Percentiles rank a stretch among this genome's conserved stretches.
Evolutionary conservation across 768 basidiomycete genomes (phyloP).

Genomic region (Leccinum variicolor): DNA sequence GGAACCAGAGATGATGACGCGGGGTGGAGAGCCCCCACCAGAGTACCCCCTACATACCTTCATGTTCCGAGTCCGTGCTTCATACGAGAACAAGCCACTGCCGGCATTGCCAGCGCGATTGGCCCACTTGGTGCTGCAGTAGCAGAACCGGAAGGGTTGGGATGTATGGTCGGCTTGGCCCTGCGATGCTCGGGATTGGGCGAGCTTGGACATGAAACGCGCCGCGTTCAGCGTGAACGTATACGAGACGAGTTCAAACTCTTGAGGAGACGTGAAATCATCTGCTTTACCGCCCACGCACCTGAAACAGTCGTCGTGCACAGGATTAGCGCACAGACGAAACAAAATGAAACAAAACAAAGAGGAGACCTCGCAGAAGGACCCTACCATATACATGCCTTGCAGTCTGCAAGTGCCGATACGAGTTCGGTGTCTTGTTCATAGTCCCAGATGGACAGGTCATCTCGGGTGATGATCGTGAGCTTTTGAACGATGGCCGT

Average conservation of each 20-base stretch:
- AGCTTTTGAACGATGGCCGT: slow-evolving; percentile 19
- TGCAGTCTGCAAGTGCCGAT: slow-evolving; percentile 19
- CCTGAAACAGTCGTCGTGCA: slow-evolving; percentile 4
- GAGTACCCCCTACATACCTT: slow-evolving; percentile 11
- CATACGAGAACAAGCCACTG: slow-evolving; percentile 12
- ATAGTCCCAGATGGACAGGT: slow-evolving; percentile 26
- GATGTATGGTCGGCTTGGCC: neutral
- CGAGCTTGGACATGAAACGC: slow-evolving; percentile 20
- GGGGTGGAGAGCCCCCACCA: neutral
- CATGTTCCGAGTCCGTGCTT: slow-evolving; percentile 22
- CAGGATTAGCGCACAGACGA: slow-evolving; percentile 1
- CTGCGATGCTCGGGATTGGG: slow-evolving; percentile 3
- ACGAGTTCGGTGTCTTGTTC: slow-evolving; percentile 25
- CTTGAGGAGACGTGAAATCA: slow-evolving; percentile 19
- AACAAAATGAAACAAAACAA: neutral
- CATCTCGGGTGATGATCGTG: slow-evolving; percentile 21
- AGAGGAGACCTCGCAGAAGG: neutral
- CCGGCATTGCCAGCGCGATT: slow-evolving; percentile 14
- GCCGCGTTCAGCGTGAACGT: slow-evolving; percentile 24
- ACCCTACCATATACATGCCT: slow-evolving; percentile 24
- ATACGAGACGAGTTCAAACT: slow-evolving; percentile 25
- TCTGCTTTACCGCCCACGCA: slow-evolving; percentile 25
- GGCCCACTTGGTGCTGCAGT: slow-evolving; percentile 25
- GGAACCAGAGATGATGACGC: neutral
- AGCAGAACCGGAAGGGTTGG: slow-evolving; percentile 25